A percentile compares a stretch with the other conserved stretches of the same genome.
Evolutionary conservation across 495 filamentous ascomycete genomes (phyloP).

Genomic region (Hyaloscypha hepaticicola): DNA sequence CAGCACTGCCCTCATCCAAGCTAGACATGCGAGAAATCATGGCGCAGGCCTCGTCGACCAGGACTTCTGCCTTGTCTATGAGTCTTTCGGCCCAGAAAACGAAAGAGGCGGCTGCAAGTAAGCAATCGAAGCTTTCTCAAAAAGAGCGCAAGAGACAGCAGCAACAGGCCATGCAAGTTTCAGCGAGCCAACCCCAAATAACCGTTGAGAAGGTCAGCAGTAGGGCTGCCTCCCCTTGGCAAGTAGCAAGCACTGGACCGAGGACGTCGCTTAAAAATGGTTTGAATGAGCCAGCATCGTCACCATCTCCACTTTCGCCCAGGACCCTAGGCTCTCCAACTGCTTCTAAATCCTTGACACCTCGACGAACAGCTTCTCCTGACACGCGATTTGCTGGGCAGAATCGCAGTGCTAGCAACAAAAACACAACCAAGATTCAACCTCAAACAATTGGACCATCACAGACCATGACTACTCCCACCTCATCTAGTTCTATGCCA

Average conservation of each 20-base stretch:
- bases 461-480: constrained; percentile 14
- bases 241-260: constrained; percentile 43
- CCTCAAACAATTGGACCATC: constrained; percentile 10
- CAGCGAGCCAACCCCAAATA: constrained; percentile 14
- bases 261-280: constrained; percentile 36
- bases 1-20: constrained; percentile 57
- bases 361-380: constrained; percentile 50
- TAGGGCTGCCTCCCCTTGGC: constrained; percentile 68
- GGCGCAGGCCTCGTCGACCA: constrained; percentile 62
- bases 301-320: constrained; percentile 31
- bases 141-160: constrained; percentile 81
- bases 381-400: constrained; percentile 57
- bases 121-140: constrained; percentile 67
- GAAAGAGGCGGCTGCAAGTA: constrained; percentile 37
- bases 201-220: constrained; percentile 17
- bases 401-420: constrained; percentile 31
- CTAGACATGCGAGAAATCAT: constrained; percentile 83
- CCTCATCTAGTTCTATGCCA: constrained; percentile 23
- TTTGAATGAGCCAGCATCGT: constrained; percentile 37
- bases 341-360: constrained; percentile 19
- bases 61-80: constrained; percentile 70
- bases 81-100: constrained; percentile 57
- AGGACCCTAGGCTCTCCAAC: constrained; percentile 24
- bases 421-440: constrained; percentile 5
- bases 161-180: constrained; percentile 63